These are phyloP conservation scores for Trichosporon sp. DNA, from an alignment of 1,284 basidiomycete species.

Conservation along the genomic window DNA sequence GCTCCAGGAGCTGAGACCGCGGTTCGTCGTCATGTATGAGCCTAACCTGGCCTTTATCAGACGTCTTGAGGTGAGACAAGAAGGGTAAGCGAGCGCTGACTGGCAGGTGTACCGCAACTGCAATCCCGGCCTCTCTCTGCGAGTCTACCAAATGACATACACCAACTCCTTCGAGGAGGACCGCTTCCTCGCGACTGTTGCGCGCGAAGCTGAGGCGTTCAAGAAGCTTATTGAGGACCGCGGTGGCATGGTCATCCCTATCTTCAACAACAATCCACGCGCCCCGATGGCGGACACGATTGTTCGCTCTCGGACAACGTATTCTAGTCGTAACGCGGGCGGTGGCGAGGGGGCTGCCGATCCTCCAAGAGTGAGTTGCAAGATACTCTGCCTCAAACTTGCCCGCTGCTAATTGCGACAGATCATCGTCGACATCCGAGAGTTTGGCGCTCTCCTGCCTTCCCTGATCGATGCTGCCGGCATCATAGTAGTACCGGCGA, in stretches of 20 bases:
- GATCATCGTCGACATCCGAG: constrained; percentile 95
- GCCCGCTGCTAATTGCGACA: constrained; percentile 35
- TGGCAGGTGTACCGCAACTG: constrained; percentile 75
- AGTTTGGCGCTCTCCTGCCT: constrained; percentile 89
- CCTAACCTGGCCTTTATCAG: constrained; percentile 89
- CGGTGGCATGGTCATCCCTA: constrained; percentile 84
- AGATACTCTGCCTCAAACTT: not conserved
- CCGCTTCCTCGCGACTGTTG: constrained; percentile 80
- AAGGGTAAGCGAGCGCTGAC: not conserved
- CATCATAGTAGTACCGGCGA: constrained; percentile 78
- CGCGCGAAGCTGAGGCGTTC: constrained; percentile 91
- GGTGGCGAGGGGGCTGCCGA: constrained; percentile 63
- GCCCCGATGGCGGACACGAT: constrained; percentile 53
- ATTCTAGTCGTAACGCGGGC: constrained; percentile 81
- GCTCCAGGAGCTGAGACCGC: constrained; percentile 79
- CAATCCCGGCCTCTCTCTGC: constrained; percentile 69
- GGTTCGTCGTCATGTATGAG: constrained; percentile 93
- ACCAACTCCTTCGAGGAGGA: constrained; percentile 91
- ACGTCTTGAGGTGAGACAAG: constrained; percentile 68
- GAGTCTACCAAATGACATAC: constrained; percentile 96
- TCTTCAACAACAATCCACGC: constrained; percentile 71
- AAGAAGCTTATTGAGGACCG: constrained; percentile 88
- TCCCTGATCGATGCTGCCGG: constrained; percentile 80
- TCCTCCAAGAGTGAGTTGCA: not conserved
- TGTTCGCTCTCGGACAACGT: constrained; percentile 66